phyloP scores from a whole-genome alignment of 768 basidiomycete genomes.

The Rubroboletus satanas region DNA sequence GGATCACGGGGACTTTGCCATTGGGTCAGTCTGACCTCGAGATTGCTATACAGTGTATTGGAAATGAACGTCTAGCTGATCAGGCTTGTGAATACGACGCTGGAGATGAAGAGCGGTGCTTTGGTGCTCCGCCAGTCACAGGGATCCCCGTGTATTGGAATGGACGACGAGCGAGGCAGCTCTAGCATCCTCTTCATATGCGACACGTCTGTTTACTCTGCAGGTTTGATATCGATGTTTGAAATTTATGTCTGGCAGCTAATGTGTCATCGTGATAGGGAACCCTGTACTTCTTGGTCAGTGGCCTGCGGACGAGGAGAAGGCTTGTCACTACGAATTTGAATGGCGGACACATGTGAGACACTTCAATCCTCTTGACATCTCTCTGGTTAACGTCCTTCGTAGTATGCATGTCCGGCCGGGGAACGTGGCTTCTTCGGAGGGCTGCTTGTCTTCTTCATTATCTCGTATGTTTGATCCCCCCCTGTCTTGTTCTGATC shows the following conservation, averaged over 20 bases:
- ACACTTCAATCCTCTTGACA: background rate
- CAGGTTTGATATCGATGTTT: constrained; percentile 33
- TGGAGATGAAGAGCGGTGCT: constrained; percentile 48
- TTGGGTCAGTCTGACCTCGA: constrained; percentile 48
- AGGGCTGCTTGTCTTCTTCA: constrained; percentile 54
- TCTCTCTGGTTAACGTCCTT: background rate
- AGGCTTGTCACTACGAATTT: constrained; percentile 72
- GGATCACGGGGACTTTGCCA: constrained; percentile 63
- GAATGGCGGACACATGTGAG: constrained; percentile 83
- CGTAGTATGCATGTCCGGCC: constrained; percentile 69
- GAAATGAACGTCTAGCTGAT: background rate
- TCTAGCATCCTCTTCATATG: constrained; percentile 77
- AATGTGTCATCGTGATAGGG: constrained; percentile 28
- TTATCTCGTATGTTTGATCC: constrained; percentile 50
- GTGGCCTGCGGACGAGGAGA: constrained; percentile 56
- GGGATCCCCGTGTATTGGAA: constrained; percentile 62
- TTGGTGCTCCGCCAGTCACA: constrained; percentile 54
- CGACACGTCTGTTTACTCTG: constrained; percentile 57
- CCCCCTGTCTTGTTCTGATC: background rate
- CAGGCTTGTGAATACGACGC: constrained; percentile 53
- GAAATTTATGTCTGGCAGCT: background rate
- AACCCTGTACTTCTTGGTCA: constrained; percentile 58
- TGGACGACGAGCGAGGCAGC: constrained; percentile 45
- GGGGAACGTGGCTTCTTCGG: constrained; percentile 48
- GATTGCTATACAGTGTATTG: accelerated